Conservation (phyloP, 441 rosid species). For the Breynia disticha region DNA sequence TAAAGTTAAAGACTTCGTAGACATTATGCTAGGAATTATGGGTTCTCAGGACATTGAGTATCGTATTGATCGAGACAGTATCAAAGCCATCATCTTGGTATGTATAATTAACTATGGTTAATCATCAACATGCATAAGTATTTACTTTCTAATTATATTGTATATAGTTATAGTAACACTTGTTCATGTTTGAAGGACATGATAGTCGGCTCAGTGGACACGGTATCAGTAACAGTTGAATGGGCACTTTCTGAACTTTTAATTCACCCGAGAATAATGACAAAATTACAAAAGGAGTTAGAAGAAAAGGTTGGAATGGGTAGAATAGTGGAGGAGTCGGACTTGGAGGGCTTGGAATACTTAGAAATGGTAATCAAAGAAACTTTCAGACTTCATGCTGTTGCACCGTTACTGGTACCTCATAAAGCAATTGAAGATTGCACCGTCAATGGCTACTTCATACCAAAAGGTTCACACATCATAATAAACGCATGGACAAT, state of each 20-base stretch:
- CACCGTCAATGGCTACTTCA: too few species aligned
- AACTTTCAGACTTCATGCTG: conserved; percentile 18
- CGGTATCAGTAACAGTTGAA: not conserved
- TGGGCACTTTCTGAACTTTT: too few species aligned
- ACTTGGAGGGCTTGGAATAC: conserved; percentile 14
- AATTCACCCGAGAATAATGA: too few species aligned
- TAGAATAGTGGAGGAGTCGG: conserved; percentile 20
- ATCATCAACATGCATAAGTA: too few species aligned
- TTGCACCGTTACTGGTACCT: conserved; percentile 15
- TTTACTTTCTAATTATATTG: too few species aligned
- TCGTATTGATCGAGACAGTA: not conserved
- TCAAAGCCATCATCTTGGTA: not conserved
- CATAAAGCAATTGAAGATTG: conserved; percentile 13
- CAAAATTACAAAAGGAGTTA: too few species aligned
- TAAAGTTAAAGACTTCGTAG: conserved; percentile 42
- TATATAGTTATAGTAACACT: too few species aligned
- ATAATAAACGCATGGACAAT: too few species aligned
- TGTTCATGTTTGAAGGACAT: conserved; percentile 26
- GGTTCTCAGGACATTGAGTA: conserved; percentile 3
- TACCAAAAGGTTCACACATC: too few species aligned
- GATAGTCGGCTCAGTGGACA: conserved; percentile 18
- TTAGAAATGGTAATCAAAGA: conserved; percentile 21
- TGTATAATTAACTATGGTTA: too few species aligned
- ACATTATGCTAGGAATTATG: conserved; percentile 30
- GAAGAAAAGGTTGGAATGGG: conserved; percentile 14